phyloP scores from a whole-genome alignment of 768 basidiomycete species.

The Russula dissimulans region DNA sequence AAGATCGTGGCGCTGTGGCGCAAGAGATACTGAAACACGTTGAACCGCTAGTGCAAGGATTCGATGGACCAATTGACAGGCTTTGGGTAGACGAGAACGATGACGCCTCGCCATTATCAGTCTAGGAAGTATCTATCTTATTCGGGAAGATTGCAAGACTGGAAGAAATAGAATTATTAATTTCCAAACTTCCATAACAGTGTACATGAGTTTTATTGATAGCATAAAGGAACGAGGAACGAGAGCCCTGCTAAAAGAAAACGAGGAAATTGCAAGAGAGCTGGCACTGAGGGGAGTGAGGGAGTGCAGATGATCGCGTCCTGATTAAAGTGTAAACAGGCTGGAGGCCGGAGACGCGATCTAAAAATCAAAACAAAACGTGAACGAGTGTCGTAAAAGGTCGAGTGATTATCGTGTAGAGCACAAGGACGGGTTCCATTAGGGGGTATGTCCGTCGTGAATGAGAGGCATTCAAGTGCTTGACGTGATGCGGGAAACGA shows the following conservation, averaged over 20 bases:
- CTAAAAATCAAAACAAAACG: not conserved
- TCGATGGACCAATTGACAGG: constrained; percentile 35
- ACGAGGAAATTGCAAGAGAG: constrained; percentile 3
- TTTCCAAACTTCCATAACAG: constrained; percentile 7
- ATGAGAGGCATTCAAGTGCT: constrained; percentile 11
- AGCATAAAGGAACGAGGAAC: constrained; percentile 9
- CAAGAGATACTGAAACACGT: constrained; percentile 48
- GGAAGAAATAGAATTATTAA: not conserved
- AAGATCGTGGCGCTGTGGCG: constrained; percentile 39
- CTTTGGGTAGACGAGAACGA: constrained; percentile 37
- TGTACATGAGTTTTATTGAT: constrained; percentile 13
- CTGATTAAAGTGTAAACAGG: constrained; percentile 5
- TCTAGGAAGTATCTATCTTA: not conserved
- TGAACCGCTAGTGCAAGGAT: constrained; percentile 33
- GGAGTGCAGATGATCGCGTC: constrained; percentile 5
- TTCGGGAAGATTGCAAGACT: not conserved
- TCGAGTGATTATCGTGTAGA: constrained; percentile 3
- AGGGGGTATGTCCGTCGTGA: not conserved
- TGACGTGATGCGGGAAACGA: constrained; percentile 69
- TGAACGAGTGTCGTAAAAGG: constrained; percentile 17
- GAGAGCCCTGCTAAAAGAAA: constrained; percentile 9
- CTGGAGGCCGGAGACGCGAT: not conserved
- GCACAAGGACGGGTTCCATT: not conserved
- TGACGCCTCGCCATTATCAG: not conserved
- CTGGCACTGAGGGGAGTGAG: not conserved